Evolutionary conservation across 441 rosid species (phyloP).

Genomic region (Geranium incanum): DNA sequence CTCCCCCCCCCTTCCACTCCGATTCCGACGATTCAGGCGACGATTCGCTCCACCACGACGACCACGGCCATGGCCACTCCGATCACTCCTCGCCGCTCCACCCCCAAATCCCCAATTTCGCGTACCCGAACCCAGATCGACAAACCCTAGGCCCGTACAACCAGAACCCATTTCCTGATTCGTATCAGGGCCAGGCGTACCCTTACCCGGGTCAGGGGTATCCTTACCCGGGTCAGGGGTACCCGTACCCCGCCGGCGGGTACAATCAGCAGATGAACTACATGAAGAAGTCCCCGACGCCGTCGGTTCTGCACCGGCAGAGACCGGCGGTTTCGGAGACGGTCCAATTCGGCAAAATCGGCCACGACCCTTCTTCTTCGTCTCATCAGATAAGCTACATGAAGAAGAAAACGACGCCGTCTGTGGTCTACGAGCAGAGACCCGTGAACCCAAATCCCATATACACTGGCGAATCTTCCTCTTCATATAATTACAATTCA

Average conservation of each 20-base stretch:
- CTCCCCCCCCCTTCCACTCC: conserved; percentile 50
- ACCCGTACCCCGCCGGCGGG: conserved; percentile 55
- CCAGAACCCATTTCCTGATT: conserved; percentile 21
- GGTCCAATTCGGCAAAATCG: neutral
- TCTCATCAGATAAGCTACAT: conserved; percentile 62
- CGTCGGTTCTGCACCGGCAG: neutral
- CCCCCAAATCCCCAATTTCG: conserved; percentile 19
- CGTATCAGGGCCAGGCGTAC: conserved; percentile 35
- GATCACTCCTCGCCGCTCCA: conserved; percentile 51
- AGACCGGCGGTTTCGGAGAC: neutral
- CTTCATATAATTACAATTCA: conserved; percentile 22
- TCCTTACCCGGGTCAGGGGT: conserved; percentile 32
- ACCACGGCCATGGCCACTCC: conserved; percentile 22
- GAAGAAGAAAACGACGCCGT: conserved; percentile 55
- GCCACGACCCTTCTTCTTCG: conserved; percentile 31
- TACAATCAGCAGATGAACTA: conserved; percentile 42
- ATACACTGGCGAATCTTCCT: conserved; percentile 55
- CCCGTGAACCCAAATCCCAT: conserved; percentile 46
- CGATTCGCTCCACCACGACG: conserved; percentile 26
- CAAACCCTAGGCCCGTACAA: conserved; percentile 41
- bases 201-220: conserved; percentile 55
- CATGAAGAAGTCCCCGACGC: conserved; percentile 1
- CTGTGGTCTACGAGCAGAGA: conserved; percentile 54
- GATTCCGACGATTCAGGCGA: conserved; percentile 48
- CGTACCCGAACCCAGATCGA: conserved; percentile 26